Evolutionary conservation across 805 yeast genomes (phyloP).

Genomic region (Lipomyces orientalis): DNA sequence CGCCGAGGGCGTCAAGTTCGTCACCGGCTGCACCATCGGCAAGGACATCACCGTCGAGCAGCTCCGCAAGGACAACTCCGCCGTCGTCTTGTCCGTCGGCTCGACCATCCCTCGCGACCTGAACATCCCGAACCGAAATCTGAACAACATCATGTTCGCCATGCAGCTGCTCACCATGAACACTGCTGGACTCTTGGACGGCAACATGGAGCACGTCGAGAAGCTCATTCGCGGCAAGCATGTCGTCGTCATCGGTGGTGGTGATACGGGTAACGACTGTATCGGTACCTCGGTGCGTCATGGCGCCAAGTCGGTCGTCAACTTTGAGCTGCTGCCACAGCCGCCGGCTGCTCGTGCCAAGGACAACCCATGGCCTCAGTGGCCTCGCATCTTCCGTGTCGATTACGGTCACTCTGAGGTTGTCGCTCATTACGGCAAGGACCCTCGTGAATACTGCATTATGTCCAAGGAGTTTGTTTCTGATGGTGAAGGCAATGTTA

Average conservation of each 20-base stretch:
- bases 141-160: conserved; percentile 89
- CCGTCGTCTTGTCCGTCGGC: conserved; percentile 90
- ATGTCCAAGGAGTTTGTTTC: conserved; percentile 94
- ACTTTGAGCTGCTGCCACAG: conserved; percentile 92
- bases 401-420: conserved; percentile 98
- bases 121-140: conserved; percentile 90
- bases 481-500: conserved; percentile 92
- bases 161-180: conserved; percentile 88
- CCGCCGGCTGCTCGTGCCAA: conserved; percentile 86
- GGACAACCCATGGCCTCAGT: conserved; percentile 99
- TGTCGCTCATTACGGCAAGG: conserved; percentile 91
- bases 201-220: conserved; percentile 74
- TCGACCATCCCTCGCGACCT: conserved; percentile 96
- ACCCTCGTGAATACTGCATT: conserved; percentile 96
- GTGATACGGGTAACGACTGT: conserved; percentile 99
- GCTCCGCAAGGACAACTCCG: conserved; percentile 69
- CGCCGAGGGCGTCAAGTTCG: conserved; percentile 86
- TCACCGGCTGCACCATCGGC: conserved; percentile 80
- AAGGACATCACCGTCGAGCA: conserved; percentile 70
- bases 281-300: conserved; percentile 96
- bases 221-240: conserved; percentile 72
- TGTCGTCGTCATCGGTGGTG: conserved; percentile 98
- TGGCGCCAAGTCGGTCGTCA: conserved; percentile 91
- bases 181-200: conserved; percentile 83
- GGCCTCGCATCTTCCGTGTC: conserved; percentile 97